Evolutionary conservation across 805 yeast species (phyloP).

Genomic region (Lipomyces sp.): DNA sequence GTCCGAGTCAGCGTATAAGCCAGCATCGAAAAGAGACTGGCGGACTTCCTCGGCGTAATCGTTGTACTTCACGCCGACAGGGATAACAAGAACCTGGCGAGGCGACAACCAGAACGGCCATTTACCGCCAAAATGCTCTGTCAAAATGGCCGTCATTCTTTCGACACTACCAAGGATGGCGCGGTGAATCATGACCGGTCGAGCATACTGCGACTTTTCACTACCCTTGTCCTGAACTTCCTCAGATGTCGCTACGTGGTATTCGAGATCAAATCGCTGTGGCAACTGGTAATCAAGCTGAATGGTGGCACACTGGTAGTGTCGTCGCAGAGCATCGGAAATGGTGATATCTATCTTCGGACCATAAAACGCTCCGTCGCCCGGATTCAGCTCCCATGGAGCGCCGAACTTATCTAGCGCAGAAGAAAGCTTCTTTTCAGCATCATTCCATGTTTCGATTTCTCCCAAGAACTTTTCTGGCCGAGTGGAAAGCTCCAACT

Average conservation of each 20-base stretch:
- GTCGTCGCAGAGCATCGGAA: constrained; percentile 76
- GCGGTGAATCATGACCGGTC: constrained; percentile 99
- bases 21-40: constrained; percentile 61
- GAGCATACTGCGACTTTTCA: constrained; percentile 53
- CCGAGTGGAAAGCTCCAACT: constrained; percentile 79
- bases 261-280: constrained; percentile 74
- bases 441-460: constrained; percentile 75
- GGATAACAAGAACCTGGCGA: constrained; percentile 93
- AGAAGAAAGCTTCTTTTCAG: constrained; percentile 67
- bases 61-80: constrained; percentile 91
- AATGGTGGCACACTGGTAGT: constrained; percentile 93
- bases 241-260: constrained; percentile 48
- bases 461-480: constrained; percentile 83
- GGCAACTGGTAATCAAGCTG: constrained; percentile 97
- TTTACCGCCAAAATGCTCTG: constrained; percentile 97
- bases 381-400: constrained; percentile 74
- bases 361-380: constrained; percentile 88
- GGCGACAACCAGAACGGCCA: constrained; percentile 99
- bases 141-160: constrained; percentile 98
- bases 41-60: constrained; percentile 87
- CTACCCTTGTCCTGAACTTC: constrained; percentile 43
- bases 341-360: constrained; percentile 80
- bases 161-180: constrained; percentile 98
- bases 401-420: constrained; percentile 63
- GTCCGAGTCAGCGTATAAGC: constrained; percentile 92